phyloP scores from a whole-genome alignment of 2,329 filamentous ascomycete species.

The Colletotrichum lupini region DNA sequence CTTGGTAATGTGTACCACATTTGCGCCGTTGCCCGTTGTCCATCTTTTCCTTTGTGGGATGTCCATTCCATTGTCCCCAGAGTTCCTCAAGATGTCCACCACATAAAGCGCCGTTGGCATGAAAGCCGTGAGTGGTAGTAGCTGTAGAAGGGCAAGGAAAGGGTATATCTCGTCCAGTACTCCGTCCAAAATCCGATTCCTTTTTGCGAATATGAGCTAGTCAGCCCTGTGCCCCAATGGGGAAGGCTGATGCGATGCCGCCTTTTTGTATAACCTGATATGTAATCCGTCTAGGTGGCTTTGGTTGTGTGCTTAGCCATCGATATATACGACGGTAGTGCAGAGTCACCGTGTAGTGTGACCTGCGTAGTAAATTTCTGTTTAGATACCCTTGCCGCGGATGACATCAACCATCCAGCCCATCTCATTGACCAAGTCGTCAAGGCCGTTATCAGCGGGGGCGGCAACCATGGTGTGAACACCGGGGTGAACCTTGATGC shows the following conservation, averaged over 20 bases:
- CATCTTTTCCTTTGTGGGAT: not conserved
- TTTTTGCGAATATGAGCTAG: not conserved
- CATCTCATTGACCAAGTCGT: conserved; percentile 58
- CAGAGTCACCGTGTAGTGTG: not conserved
- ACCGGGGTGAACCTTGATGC: conserved; percentile 38
- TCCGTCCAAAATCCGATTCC: conserved; percentile 23
- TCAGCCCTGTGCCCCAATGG: not conserved
- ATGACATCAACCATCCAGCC: conserved; percentile 64
- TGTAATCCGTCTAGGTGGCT: conserved; percentile 12
- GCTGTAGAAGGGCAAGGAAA: conserved; percentile 16
- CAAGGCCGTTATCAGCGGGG: conserved; percentile 50
- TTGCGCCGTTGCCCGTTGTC: not conserved
- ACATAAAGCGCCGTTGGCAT: conserved; percentile 23
- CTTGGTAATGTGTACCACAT: not conserved
- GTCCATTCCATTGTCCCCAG: not conserved
- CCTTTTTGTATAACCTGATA: not conserved
- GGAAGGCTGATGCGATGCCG: conserved; percentile 4
- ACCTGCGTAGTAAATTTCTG: not conserved
- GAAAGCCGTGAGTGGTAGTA: conserved; percentile 24
- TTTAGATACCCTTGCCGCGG: conserved; percentile 44
- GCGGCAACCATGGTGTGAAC: conserved; percentile 43
- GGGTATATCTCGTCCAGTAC: conserved; percentile 33
- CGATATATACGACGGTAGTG: not conserved
- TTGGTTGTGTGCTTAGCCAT: not conserved
- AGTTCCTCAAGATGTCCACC: conserved; percentile 16